Evolutionary conservation across 2,329 filamentous ascomycete genomes (phyloP).

Genomic region (Microdochium nivale): DNA sequence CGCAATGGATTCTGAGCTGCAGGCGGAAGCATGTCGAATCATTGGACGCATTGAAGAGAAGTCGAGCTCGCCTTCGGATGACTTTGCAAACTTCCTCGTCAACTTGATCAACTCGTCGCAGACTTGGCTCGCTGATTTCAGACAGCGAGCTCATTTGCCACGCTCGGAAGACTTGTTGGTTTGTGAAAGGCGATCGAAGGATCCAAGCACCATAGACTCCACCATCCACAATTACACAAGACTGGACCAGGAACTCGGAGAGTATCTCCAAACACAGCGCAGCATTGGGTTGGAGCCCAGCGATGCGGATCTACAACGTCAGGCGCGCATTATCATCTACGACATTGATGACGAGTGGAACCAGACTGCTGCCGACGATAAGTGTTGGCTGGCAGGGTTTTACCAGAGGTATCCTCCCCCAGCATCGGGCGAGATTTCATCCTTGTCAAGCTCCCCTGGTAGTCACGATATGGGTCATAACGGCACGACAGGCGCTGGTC

Average conservation of each 20-base stretch:
- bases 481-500: neutral
- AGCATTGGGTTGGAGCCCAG: constrained; percentile 36
- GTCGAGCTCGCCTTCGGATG: constrained; percentile 38
- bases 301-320: constrained; percentile 44
- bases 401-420: constrained; percentile 31
- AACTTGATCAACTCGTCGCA: constrained; percentile 40
- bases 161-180: constrained; percentile 46
- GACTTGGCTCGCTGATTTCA: constrained; percentile 47
- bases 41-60: constrained; percentile 47
- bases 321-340: constrained; percentile 54
- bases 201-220: constrained; percentile 47
- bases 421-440: constrained; percentile 12
- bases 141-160: constrained; percentile 47
- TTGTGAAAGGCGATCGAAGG: constrained; percentile 38
- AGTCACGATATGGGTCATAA: neutral
- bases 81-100: constrained; percentile 46
- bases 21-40: constrained; percentile 49
- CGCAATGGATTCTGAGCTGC: constrained; percentile 50
- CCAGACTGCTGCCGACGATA: constrained; percentile 51
- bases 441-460: constrained; percentile 7
- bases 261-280: constrained; percentile 38
- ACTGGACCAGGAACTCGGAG: constrained; percentile 45
- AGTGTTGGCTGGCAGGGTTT: constrained; percentile 44
- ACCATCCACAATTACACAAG: constrained; percentile 50
- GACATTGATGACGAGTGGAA: constrained; percentile 56